These are phyloP conservation scores for Colletotrichum tropicicola DNA, from an alignment of 2,329 filamentous ascomycete species.

Conservation along the genomic window DNA sequence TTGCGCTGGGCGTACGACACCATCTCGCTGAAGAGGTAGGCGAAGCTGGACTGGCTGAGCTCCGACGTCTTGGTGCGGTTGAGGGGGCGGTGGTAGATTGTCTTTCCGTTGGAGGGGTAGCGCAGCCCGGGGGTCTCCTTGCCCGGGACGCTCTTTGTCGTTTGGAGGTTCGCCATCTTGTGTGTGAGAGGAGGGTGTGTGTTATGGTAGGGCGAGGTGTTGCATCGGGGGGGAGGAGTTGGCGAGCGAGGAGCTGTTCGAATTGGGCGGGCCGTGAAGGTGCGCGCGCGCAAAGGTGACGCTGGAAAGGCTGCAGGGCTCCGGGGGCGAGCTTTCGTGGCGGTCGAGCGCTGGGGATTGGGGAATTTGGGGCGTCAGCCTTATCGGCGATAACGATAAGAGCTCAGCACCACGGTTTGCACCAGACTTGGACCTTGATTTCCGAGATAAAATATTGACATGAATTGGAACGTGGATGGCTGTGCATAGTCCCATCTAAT, in stretches of 20 bases:
- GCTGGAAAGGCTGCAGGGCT: slow-evolving; percentile 5
- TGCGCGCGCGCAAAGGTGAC: slow-evolving; percentile 10
- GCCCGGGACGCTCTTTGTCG: slow-evolving; percentile 50
- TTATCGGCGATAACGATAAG: slow-evolving; percentile 31
- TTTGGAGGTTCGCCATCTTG: slow-evolving; percentile 61
- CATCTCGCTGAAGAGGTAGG: slow-evolving; percentile 96
- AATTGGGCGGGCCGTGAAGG: background rate
- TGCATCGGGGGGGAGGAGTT: background rate
- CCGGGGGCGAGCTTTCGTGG: slow-evolving; percentile 1
- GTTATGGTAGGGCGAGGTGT: background rate
- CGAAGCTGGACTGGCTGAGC: slow-evolving; percentile 92
- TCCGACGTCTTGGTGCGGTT: slow-evolving; percentile 90
- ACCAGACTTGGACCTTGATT: background rate
- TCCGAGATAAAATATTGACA: background rate
- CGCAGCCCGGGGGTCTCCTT: slow-evolving; percentile 74
- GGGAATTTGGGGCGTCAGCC: background rate
- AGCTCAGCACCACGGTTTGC: too few species aligned
- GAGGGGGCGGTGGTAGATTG: slow-evolving; percentile 95
- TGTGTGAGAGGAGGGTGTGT: background rate
- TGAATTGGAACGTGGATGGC: too few species aligned
- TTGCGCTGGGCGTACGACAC: slow-evolving; percentile 91
- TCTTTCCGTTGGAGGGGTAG: slow-evolving; percentile 93
- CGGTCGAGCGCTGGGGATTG: background rate
- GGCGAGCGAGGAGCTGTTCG: background rate
- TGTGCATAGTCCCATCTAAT: too few species aligned